phyloP scores from a whole-genome alignment of 2,329 filamentous ascomycete genomes.

The Metarhizium brunneum region DNA sequence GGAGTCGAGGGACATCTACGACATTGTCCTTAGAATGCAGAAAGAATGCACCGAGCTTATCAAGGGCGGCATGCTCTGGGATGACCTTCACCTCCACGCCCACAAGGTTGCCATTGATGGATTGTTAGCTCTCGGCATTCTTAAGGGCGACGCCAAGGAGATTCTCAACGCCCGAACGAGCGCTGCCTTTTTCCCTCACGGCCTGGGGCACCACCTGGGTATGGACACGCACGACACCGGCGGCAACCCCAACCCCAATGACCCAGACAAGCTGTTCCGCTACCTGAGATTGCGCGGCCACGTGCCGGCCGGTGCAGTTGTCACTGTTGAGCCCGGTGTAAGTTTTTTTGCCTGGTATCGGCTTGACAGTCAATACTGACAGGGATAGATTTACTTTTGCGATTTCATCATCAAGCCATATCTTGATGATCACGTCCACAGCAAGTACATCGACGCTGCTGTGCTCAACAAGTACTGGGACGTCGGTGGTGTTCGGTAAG shows the following conservation, averaged over 20 bases:
- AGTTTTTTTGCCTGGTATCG: constrained; percentile 20
- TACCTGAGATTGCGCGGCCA: constrained; percentile 73
- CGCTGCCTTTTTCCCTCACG: constrained; percentile 85
- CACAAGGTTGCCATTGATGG: constrained; percentile 78
- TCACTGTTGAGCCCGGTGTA: constrained; percentile 91
- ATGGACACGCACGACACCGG: constrained; percentile 89
- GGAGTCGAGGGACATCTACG: constrained; percentile 67
- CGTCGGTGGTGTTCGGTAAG: constrained; percentile 63
- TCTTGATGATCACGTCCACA: constrained; percentile 60
- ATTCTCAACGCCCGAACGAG: constrained; percentile 73
- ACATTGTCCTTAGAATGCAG: constrained; percentile 83
- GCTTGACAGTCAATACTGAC: constrained; percentile 3
- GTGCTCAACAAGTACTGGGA: constrained; percentile 75
- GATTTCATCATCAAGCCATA: constrained; percentile 79
- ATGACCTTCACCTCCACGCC: constrained; percentile 70
- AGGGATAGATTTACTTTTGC: constrained; percentile 73
- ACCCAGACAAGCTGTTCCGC: constrained; percentile 75
- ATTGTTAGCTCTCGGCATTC: constrained; percentile 64
- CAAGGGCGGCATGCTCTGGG: constrained; percentile 67
- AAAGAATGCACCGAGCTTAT: constrained; percentile 63
- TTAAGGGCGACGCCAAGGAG: constrained; percentile 58
- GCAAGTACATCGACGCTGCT: constrained; percentile 64
- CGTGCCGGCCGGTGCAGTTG: constrained; percentile 69
- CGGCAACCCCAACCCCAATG: constrained; percentile 67
- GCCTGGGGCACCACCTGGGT: constrained; percentile 81